Base-by-base conservation (phyloP, 2,329 filamentous ascomycete genomes). In the Fusarium oxysporum region DNA sequence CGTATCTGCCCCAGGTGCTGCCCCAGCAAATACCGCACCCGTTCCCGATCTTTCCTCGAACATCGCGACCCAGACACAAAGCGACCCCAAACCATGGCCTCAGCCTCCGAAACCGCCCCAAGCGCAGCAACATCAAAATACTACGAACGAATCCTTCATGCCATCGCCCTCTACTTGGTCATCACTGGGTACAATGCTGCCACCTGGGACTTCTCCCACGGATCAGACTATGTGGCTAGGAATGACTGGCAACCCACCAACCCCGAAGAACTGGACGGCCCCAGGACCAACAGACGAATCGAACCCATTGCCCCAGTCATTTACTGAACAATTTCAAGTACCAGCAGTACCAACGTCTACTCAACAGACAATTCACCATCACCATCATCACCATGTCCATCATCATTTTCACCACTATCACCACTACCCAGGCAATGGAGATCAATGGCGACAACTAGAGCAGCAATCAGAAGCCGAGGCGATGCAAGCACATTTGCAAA, bases 391-490 rank as follows among this genome's bases (percentile, higher is more conserved):
- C 14, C 73, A 76, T 41, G 68, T 76, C 0, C 73, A 76, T 14
- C 73, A 76, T 11, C 66, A 76, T 16, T 76, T 73, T 8, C 71
- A 76, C 4, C 73, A 76, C 3, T 76, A 76, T n/a, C 73, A 76
- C 13, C 71, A 73, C 19, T 50, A 69, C n/a, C 59, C 71, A 2
- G 64, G 56, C 5, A 69, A 47, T 5, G 64, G 57, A 17, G 71
- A 73, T 14, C 60, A 62, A 14, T 73, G 68, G 71, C 45, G 71
- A 1, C 71, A 73, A 14, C 21, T 73, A 14, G 71, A 73, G 11
- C 68, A 71, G 14, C 71, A 73, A 41, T 73, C 68, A 10, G 71
- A 73, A 37, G 71, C 71, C 14, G 71, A 73, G 28, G 71, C 71
- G 8, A 62, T 73, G 63, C 71, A 65, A 43, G 54, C 71, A 12